Percentiles rank a stretch among this genome's conserved stretches.
phyloP scores from a whole-genome alignment of 768 basidiomycete species.

The Boletus insuetus region DNA sequence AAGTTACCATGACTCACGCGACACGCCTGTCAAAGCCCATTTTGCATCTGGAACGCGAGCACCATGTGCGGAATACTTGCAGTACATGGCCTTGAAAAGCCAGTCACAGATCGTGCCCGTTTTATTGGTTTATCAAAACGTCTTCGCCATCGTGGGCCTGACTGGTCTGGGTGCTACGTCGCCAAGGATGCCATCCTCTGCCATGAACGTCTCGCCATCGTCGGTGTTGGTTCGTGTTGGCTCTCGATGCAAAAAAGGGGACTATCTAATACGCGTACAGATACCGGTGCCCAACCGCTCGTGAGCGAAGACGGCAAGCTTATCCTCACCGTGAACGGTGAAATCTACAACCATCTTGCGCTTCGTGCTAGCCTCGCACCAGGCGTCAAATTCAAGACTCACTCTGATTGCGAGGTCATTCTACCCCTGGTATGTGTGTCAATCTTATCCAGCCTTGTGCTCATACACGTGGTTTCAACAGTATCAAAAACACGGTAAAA shows the following conservation, averaged over 20 bases:
- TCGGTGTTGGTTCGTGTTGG: conserved; percentile 81
- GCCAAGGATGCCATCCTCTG: conserved; percentile 80
- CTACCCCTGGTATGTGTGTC: conserved; percentile 70
- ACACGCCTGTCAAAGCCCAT: too few species aligned
- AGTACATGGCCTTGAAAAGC: conserved; percentile 75
- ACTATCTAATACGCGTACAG: conserved; percentile 39
- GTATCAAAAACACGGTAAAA: conserved; percentile 83
- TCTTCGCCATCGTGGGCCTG: conserved; percentile 92
- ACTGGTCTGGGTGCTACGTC: conserved; percentile 97
- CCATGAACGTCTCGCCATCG: conserved; percentile 96
- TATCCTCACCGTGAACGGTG: conserved; percentile 93
- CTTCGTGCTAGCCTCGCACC: conserved; percentile 67
- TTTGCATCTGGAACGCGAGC: neutral
- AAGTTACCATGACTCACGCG: too few species aligned
- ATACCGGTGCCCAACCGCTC: conserved; percentile 95
- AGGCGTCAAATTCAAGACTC: conserved; percentile 85
- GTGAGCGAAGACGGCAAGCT: conserved; percentile 80
- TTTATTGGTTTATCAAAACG: conserved; percentile 87
- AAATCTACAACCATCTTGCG: conserved; percentile 95
- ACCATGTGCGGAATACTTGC: conserved; percentile 93
- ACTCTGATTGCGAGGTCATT: conserved; percentile 98
- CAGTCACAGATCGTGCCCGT: conserved; percentile 62
- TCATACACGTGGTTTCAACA: conserved; percentile 29
- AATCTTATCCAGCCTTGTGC: neutral
- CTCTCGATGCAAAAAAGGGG: neutral